Percentiles rank a stretch among this genome's conserved stretches.
These are phyloP conservation scores for Hymenoscyphus linearis DNA, from an alignment of 2,329 filamentous ascomycete species.

Conservation along the genomic window DNA sequence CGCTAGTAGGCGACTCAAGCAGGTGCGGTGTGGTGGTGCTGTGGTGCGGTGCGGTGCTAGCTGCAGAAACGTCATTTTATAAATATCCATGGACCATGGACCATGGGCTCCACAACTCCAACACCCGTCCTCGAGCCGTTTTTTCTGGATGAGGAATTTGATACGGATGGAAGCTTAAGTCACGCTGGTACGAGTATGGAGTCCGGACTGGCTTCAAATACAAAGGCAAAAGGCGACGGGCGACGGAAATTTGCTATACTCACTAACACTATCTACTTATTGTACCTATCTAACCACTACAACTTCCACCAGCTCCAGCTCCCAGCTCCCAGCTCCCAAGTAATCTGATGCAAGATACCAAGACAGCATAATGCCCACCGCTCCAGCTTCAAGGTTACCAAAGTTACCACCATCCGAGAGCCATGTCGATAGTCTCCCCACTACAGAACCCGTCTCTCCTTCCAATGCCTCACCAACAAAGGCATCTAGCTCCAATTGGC, in stretches of 20 bases:
- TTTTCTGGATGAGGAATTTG: background rate
- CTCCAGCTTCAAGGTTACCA: background rate
- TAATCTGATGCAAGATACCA: background rate
- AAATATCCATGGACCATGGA: background rate
- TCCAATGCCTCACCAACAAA: conserved; percentile 12
- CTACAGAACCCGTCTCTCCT: conserved; percentile 9
- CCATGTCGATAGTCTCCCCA: background rate
- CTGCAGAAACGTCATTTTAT: background rate
- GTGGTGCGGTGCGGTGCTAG: no score
- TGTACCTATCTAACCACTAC: background rate
- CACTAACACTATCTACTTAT: background rate
- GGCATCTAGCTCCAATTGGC: conserved; percentile 7
- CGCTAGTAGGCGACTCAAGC: no score
- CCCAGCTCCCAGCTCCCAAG: background rate
- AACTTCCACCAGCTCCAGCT: no score
- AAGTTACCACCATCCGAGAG: background rate
- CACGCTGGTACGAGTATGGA: background rate
- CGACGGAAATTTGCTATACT: background rate
- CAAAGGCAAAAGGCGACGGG: background rate
- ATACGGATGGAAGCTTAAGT: background rate
- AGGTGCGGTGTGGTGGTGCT: no score
- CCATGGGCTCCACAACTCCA: background rate
- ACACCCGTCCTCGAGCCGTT: no score
- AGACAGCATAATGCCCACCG: background rate
- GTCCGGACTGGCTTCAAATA: background rate